Base-by-base conservation (phyloP, 2,329 filamentous ascomycete species). In the Verticillium albo-atrum region DNA sequence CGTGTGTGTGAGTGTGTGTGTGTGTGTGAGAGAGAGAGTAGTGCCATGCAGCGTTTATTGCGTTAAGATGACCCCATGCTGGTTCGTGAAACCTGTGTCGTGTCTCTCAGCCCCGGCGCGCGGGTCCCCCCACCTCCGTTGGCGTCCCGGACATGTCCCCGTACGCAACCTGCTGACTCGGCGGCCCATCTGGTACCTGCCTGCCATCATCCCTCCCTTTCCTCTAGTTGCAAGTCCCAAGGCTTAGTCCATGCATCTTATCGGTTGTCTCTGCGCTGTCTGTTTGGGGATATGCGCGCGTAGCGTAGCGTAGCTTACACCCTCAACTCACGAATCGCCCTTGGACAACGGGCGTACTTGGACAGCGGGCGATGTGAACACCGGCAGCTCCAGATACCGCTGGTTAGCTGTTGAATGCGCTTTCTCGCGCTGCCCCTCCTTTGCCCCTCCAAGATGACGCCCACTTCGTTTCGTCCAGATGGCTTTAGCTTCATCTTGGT, bases 21-120 rank as follows among this genome's bases (percentile, higher is more conserved):
- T n/a, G n/a, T n/a, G n/a, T n/a, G n/a, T n/a, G n/a, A n/a, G n/a
- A n/a, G n/a, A n/a, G n/a, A n/a, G 30, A 32, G 30, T 32, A 32
- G 30, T 32, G 30, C 30, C 30, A 32, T 32, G 30, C 30, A 32
- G 30, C 14, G n/a, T n/a, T n/a, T n/a, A n/a, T n/a, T n/a, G n/a
- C n/a, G n/a, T n/a, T n/a, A 62, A 35, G 34, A 58, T 58, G 35
- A 56, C 59, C 54, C 59, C 61, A 32, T 58, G 55, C 61, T 52
- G 30, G 9, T 14, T 32, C 30, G 30, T 32, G 30, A 32, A 32
- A 32, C 30, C 30, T 32, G 10, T 32, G 30, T 14, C 30, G 30
- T 32, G 30, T 32, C 9, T 10, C 30, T 6, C 30, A 14, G 30
- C 30, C 30, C 30, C 50, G 25, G 32, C 52, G n/a, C 53, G 23